Percentiles rank a stretch among this genome's conserved stretches.
Evolutionary conservation across 106 monocot genomes (phyloP).

Genomic region (Narthecium ossifragum): DNA sequence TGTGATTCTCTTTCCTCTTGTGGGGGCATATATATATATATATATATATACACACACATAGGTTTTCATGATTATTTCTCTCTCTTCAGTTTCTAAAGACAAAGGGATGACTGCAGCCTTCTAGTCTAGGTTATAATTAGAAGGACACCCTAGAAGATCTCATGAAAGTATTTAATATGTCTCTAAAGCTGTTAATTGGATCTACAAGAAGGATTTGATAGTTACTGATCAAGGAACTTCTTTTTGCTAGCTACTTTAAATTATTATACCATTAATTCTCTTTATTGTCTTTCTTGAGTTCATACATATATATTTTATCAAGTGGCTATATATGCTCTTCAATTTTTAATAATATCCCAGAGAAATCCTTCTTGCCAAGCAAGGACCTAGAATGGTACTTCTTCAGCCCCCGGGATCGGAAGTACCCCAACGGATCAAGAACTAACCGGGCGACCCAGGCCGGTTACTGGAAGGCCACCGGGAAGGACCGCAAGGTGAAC

Average conservation of each 20-base stretch:
- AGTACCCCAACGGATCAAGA: slow-evolving; percentile 63
- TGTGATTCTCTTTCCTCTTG: neutral
- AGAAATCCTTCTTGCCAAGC: slow-evolving; percentile 63
- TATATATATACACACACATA: neutral
- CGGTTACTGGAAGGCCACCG: slow-evolving; percentile 69
- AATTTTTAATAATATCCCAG: slow-evolving; percentile 12
- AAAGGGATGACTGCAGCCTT: neutral
- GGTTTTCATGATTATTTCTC: slow-evolving; percentile 2
- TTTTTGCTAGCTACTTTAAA: neutral
- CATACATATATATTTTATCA: too few relatives aligned
- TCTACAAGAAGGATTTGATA: neutral
- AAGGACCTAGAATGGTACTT: slow-evolving; percentile 73
- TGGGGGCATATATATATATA: neutral
- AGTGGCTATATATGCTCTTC: too few relatives aligned
- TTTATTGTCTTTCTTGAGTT: too few relatives aligned
- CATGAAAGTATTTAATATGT: slow-evolving; percentile 2
- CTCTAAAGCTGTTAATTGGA: neutral
- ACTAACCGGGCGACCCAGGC: slow-evolving; percentile 59
- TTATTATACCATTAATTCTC: neutral
- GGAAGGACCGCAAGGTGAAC: slow-evolving; percentile 48
- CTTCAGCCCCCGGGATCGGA: slow-evolving; percentile 58
- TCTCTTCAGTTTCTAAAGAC: neutral
- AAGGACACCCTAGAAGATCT: neutral
- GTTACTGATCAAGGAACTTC: neutral
- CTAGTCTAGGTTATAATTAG: neutral